phyloP scores from a whole-genome alignment of 441 rosid genomes.

The Aleurites moluccanus region DNA sequence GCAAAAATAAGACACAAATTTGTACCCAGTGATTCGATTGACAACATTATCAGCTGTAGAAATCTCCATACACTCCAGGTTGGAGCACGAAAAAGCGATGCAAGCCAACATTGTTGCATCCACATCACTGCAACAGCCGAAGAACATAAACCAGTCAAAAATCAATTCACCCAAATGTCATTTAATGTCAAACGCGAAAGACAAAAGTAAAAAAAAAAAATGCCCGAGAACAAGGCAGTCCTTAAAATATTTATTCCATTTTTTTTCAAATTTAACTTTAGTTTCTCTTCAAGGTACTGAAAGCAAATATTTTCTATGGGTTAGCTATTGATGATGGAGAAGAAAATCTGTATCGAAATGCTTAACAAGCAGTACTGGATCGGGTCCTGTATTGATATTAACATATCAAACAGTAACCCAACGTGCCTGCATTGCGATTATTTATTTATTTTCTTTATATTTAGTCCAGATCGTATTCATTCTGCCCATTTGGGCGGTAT shows the following conservation, averaged over 20 bases:
- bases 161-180: background rate
- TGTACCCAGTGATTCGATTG: constrained; percentile 85
- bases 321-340: background rate
- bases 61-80: constrained; percentile 79
- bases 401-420: constrained; percentile 17
- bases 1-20: background rate
- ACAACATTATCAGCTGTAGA: constrained; percentile 45
- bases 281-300: background rate
- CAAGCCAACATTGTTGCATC: constrained; percentile 92
- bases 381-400: constrained; percentile 15
- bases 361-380: background rate
- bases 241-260: background rate
- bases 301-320: background rate
- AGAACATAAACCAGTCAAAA: background rate
- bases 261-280: background rate
- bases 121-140: constrained; percentile 64
- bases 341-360: background rate
- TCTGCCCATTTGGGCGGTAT: background rate
- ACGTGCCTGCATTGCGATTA: background rate
- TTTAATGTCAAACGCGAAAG: background rate
- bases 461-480: constrained; percentile 6
- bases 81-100: constrained; percentile 89
- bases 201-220: background rate
- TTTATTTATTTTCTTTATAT: background rate
- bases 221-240: background rate